A percentile compares a stretch with the other conserved stretches of the same genome.
Conservation (phyloP, 306 rosid genomes). For the Citrullus mucosospermus region DNA sequence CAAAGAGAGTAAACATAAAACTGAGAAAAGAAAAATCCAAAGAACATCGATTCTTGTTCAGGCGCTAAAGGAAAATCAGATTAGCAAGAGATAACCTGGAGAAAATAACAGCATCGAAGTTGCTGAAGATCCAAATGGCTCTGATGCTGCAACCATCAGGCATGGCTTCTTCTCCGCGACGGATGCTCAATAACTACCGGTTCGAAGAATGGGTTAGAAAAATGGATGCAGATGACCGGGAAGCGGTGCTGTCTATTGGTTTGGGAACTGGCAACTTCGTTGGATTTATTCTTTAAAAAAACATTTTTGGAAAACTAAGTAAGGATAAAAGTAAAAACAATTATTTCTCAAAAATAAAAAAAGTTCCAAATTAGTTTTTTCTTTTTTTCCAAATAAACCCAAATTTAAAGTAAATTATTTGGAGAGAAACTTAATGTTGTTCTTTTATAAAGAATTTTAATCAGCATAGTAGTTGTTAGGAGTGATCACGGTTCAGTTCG, state of each 20-base stretch:
- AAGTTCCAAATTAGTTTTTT: too few relatives aligned
- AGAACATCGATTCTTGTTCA: not conserved
- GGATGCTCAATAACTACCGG: not conserved
- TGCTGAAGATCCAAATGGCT: constrained; percentile 92
- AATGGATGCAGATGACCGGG: not conserved
- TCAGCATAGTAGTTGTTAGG: too few relatives aligned
- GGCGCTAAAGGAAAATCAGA: not conserved
- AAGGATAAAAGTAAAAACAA: not conserved
- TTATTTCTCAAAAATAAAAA: not conserved
- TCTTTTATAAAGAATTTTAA: too few relatives aligned
- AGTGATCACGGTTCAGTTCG: too few relatives aligned
- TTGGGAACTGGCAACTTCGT: not conserved
- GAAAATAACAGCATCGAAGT: constrained; percentile 67
- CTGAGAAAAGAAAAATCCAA: not conserved
- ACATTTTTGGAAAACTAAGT: not conserved
- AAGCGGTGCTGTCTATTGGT: not conserved
- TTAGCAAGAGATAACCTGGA: constrained; percentile 30
- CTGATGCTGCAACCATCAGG: constrained; percentile 62
- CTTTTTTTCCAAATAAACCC: too few relatives aligned
- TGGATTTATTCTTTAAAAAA: not conserved
- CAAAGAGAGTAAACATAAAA: not conserved
- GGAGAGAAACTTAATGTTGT: too few relatives aligned
- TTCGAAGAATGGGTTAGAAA: not conserved
- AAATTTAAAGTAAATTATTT: not conserved
- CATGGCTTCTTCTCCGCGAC: constrained; percentile 31